Conservation (phyloP, 768 basidiomycete species). For the Tricholoma terreum region DNA sequence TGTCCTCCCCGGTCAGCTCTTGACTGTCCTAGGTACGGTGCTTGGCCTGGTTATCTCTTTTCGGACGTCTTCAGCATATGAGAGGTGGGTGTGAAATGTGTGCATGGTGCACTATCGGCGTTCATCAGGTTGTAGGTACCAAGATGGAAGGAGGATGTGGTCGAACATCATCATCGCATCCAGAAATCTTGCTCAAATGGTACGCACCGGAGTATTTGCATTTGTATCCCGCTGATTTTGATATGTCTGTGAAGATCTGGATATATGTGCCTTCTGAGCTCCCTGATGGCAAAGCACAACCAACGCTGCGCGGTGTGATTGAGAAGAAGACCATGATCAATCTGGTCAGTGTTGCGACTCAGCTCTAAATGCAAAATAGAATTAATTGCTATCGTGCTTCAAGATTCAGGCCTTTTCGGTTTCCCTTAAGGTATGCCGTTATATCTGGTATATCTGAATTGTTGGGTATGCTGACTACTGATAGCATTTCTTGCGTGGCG, state of each 20-base stretch:
- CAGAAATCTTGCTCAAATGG: slow-evolving; percentile 57
- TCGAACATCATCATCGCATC: slow-evolving; percentile 55
- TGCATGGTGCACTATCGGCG: neutral
- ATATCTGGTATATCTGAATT: neutral
- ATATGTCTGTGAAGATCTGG: slow-evolving; percentile 41
- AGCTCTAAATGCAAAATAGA: neutral
- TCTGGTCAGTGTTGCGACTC: slow-evolving; percentile 37
- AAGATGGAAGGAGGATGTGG: slow-evolving; percentile 73
- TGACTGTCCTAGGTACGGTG: slow-evolving; percentile 73
- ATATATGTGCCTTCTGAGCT: slow-evolving; percentile 50
- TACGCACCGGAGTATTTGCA: slow-evolving; percentile 25
- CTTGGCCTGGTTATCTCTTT: slow-evolving; percentile 72
- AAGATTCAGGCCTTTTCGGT: slow-evolving; percentile 69
- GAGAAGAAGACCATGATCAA: slow-evolving; percentile 79
- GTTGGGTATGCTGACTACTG: neutral
- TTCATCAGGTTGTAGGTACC: slow-evolving; percentile 40
- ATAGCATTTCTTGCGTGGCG: slow-evolving; percentile 67
- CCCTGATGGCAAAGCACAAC: slow-evolving; percentile 27
- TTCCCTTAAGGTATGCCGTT: slow-evolving; percentile 50
- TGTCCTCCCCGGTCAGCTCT: slow-evolving; percentile 49
- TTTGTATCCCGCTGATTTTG: too few relatives aligned
- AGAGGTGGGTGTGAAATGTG: slow-evolving; percentile 39
- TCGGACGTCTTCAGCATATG: slow-evolving; percentile 69
- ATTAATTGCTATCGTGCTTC: neutral
- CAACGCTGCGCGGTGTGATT: slow-evolving; percentile 45